These are phyloP conservation scores for Citrullus amarus DNA, from an alignment of 306 rosid genomes.

Conservation along the genomic window DNA sequence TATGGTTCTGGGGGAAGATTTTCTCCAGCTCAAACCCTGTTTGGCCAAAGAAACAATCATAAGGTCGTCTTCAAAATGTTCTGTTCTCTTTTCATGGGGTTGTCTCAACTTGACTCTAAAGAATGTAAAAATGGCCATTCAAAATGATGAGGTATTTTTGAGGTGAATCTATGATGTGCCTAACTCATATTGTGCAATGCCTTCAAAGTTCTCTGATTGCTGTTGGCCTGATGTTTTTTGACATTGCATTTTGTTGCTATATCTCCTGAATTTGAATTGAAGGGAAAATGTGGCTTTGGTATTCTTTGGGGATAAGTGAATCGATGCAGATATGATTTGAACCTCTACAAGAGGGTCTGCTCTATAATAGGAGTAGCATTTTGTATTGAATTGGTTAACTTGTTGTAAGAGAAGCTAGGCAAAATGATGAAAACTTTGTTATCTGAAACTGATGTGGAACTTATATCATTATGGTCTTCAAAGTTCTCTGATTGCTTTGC, in stretches of 20 bases:
- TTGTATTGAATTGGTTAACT: neutral
- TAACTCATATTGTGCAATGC: neutral
- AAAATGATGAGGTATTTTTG: conserved; percentile 18
- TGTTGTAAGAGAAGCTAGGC: conserved; percentile 8
- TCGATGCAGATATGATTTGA: neutral
- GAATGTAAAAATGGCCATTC: neutral
- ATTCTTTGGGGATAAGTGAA: neutral
- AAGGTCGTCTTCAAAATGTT: neutral
- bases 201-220: conserved; percentile 29
- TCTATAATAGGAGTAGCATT: neutral
- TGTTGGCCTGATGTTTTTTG: neutral
- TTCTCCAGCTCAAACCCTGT: conserved; percentile 5
- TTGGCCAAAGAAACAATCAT: conserved; percentile 4
- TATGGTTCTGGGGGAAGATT: conserved; percentile 5
- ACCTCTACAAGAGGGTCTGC: neutral
- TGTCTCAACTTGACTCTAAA: neutral
- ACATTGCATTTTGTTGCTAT: neutral
- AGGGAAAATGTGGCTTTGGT: neutral
- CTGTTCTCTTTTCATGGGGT: neutral
- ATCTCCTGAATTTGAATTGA: neutral
- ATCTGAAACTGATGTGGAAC: conserved; percentile 29
- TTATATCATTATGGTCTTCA: conserved; percentile 24
- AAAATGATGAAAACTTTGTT: conserved; percentile 9
- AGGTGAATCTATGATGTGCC: conserved; percentile 12
- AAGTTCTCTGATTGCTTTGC: conserved; percentile 47